Conservation (phyloP, 192 early-diverging fungal species). For the Linnemannia hyalina region DNA sequence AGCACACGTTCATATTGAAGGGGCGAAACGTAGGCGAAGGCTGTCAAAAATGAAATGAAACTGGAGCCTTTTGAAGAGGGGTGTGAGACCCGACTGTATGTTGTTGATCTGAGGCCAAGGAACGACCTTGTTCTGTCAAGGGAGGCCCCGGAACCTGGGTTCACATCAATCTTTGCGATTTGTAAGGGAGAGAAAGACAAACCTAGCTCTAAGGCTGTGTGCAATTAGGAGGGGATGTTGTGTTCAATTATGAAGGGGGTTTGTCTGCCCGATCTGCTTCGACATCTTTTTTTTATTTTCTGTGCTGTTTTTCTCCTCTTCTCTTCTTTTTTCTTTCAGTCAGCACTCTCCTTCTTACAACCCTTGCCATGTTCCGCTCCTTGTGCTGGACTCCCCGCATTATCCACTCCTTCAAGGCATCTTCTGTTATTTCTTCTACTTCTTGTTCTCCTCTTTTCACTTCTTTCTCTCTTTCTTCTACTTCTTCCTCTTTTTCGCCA, state of each 20-base stretch:
- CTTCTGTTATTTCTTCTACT: neutral
- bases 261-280: neutral
- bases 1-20: no score
- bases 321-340: neutral
- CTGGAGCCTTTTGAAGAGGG: no score
- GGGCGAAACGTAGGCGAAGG: no score
- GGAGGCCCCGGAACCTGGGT: no score
- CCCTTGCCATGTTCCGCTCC: neutral
- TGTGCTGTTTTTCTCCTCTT: neutral
- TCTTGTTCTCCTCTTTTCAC: neutral
- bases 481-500: conserved; percentile 6
- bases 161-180: no score
- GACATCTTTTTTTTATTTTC: no score
- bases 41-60: no score
- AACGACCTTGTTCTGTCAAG: no score
- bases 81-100: no score
- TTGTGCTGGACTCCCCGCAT: neutral
- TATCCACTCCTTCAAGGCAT: conserved; percentile 1
- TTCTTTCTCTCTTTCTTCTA: neutral
- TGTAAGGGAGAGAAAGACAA: no score
- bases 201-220: neutral
- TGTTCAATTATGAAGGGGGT: neutral
- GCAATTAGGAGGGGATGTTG: neutral
- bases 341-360: neutral
- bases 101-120: no score